Evolutionary conservation across 108 stramenopile genomes (phyloP).

Genomic region (Cyclotella sp.): DNA sequence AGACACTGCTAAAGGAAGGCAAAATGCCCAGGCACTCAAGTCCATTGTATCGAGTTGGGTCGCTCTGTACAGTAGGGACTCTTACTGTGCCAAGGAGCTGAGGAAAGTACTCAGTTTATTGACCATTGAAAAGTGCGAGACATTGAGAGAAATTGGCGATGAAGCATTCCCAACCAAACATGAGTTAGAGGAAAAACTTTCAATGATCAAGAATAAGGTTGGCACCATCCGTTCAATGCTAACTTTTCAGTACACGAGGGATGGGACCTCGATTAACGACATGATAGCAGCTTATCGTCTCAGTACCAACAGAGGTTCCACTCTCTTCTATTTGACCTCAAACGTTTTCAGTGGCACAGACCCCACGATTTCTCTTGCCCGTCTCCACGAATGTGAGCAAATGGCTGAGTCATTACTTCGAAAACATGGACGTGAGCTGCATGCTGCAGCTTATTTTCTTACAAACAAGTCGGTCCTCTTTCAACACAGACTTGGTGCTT

Average conservation of each 20-base stretch:
- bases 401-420: neutral
- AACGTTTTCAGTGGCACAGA: conserved; percentile 3
- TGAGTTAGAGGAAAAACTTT: neutral
- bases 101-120: neutral
- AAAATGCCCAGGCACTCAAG: neutral
- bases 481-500: conserved; percentile 16
- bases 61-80: neutral
- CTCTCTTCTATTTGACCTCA: conserved; percentile 5
- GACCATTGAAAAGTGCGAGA: neutral
- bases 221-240: conserved; percentile 10
- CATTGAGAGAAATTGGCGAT: neutral
- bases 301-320: neutral
- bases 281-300: conserved; percentile 17
- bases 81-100: neutral
- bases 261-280: conserved; percentile 7
- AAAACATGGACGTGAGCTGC: conserved; percentile 3
- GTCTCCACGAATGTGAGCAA: neutral
- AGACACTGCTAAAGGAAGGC: neutral
- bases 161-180: neutral
- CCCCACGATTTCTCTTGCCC: neutral
- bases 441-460: conserved; percentile 18
- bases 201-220: neutral
- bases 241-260: neutral
- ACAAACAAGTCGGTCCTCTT: conserved; percentile 19
- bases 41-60: conserved; percentile 14